Evolutionary conservation across 2,329 filamentous ascomycete genomes (phyloP).

Genomic region (Passalora sequoiae): DNA sequence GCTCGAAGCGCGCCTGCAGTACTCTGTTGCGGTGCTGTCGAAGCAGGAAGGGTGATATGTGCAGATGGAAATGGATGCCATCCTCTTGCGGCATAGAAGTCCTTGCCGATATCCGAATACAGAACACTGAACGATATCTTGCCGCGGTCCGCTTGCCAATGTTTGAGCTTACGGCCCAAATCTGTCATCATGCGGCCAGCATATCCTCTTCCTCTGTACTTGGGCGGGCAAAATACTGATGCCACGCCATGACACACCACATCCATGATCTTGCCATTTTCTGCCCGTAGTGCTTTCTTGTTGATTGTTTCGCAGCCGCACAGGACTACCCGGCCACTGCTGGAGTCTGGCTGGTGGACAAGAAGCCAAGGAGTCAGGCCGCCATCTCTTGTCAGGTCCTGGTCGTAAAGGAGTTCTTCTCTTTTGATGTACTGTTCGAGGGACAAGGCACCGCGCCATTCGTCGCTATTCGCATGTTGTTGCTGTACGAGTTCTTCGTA

Average conservation of each 20-base stretch:
- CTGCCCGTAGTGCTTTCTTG: constrained; percentile 44
- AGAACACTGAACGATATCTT: constrained; percentile 65
- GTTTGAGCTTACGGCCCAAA: constrained; percentile 52
- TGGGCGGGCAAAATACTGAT: constrained; percentile 67
- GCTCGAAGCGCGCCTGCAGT: constrained; percentile 45
- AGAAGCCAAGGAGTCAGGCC: constrained; percentile 58
- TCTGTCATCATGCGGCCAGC: constrained; percentile 69
- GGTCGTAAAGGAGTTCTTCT: constrained; percentile 49
- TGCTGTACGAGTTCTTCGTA: constrained; percentile 50
- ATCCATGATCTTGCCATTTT: constrained; percentile 47
- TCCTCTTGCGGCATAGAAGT: constrained; percentile 70
- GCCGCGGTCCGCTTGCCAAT: constrained; percentile 47
- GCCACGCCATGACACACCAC: constrained; percentile 67
- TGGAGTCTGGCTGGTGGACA: constrained; percentile 41
- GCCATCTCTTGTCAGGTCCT: constrained; percentile 51
- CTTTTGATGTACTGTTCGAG: constrained; percentile 54
- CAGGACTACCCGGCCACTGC: constrained; percentile 41
- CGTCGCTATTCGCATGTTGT: constrained; percentile 49
- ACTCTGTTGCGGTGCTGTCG: constrained; percentile 13
- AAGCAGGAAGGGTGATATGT: constrained; percentile 61
- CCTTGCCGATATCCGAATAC: constrained; percentile 80
- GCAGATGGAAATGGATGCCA: constrained; percentile 71
- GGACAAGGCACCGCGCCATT: constrained; percentile 55
- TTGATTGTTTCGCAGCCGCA: constrained; percentile 55
- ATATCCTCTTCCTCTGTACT: constrained; percentile 67